Evolutionary conservation across 768 basidiomycete species (phyloP), one percentile per base, ranked within the genome.

Genomic region (Suillus bovinus): DNA sequence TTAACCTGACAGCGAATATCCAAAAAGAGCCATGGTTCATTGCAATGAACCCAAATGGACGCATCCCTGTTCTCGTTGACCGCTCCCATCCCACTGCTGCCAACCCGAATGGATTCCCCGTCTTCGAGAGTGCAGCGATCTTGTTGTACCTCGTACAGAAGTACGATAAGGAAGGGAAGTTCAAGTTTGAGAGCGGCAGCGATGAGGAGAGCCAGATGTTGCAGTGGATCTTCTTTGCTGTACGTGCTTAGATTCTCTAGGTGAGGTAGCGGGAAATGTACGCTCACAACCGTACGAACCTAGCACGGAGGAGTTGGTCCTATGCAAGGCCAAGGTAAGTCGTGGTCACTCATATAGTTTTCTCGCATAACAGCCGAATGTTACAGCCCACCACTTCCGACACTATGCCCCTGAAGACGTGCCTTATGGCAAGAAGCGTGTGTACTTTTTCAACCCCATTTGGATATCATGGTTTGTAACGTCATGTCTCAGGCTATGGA

Each of bases 181-280:
- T 94, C 68, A 82, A 77, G 67, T 93, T 89, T 74, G 81, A 88
- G 20, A 76, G 84, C 4, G 81, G 85, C 5, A 76, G 72, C 20
- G 80, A 90, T 50, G 80, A 86, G 38, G 86, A 88, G 68, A 89
- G 85, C 69, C 87, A 90, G 75, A 81, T 85, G 77, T 69, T 92
- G 27, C 92, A 93, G 70, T 96, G 93, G 94, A 86, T 94, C 58
- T 92, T 94, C 79, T 95, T 94, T 66, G 83, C 86, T 16, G 88
- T 88, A 64, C 61, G 83, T 67, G 4, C 13, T 22, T 1, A 27
- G 5, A 5, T 4, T 13, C n/a, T 11, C 0, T 31, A 24, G 41
- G 16, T 55, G 14, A 38, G 0, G 5, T 27, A 27, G 3, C 3
- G 27, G 24, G 24, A 27, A 10, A 27, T 29, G 49, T 29, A 42